Percentiles rank a stretch among this genome's conserved stretches.
phyloP scores from a whole-genome alignment of 1,139 yeast species.

The Saccharomyces hybrid region DNA sequence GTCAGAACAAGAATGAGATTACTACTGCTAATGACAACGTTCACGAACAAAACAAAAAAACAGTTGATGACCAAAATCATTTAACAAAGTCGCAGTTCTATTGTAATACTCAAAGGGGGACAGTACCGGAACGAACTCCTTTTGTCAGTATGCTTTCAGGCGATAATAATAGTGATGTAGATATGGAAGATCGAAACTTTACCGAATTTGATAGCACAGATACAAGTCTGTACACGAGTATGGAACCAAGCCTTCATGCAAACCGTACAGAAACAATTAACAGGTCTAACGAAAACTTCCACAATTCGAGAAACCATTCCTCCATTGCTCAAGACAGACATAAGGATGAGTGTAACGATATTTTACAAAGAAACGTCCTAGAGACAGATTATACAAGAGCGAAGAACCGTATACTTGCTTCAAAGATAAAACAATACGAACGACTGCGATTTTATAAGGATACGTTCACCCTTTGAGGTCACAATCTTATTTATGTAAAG shows the following conservation, averaged over 20 bases:
- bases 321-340: neutral
- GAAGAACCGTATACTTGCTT: conserved; percentile 14
- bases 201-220: conserved; percentile 18
- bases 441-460: conserved; percentile 22
- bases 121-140: conserved; percentile 14
- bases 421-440: conserved; percentile 23
- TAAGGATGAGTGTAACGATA: conserved; percentile 3
- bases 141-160: conserved; percentile 14
- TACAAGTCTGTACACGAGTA: conserved; percentile 13
- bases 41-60: conserved; percentile 6
- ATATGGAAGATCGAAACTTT: conserved; percentile 18
- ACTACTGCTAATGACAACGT: conserved; percentile 5
- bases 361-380: conserved; percentile 13
- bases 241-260: neutral
- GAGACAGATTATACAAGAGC: conserved; percentile 13
- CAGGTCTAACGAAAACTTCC: neutral
- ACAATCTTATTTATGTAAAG: no score
- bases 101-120: conserved; percentile 3
- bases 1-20: neutral
- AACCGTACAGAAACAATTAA: neutral
- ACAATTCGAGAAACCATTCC: neutral
- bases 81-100: conserved; percentile 2
- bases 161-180: conserved; percentile 24
- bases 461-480: conserved; percentile 19
- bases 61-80: conserved; percentile 1